Evolutionary conservation across 192 early-diverging fungal genomes (phyloP).

Genomic region (Podila minutissima): DNA sequence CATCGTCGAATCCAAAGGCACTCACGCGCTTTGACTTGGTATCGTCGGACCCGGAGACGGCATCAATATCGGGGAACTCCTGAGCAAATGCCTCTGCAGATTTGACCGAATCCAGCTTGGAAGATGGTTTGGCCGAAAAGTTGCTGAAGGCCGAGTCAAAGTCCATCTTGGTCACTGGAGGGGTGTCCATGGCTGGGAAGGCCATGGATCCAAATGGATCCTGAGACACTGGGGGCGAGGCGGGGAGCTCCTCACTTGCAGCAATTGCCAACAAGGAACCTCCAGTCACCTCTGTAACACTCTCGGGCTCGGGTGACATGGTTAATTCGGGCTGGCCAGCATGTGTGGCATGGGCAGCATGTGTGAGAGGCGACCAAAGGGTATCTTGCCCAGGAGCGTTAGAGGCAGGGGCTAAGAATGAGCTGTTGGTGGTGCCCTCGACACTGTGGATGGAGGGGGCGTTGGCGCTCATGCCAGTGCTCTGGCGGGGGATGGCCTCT

Average conservation of each 20-base stretch:
- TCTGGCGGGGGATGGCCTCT: slow-evolving; percentile 26
- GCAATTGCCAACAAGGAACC: slow-evolving; percentile 1
- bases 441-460: slow-evolving; percentile 6
- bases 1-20: slow-evolving; percentile 49
- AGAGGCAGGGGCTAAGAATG: slow-evolving; percentile 1
- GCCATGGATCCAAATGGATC: slow-evolving; percentile 41
- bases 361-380: slow-evolving; percentile 34
- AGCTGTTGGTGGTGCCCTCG: neutral
- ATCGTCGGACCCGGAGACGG: slow-evolving; percentile 8
- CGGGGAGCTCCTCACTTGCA: slow-evolving; percentile 13
- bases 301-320: slow-evolving; percentile 30
- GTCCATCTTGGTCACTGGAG: slow-evolving; percentile 43
- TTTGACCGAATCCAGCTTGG: slow-evolving; percentile 11
- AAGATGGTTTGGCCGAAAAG: slow-evolving; percentile 15
- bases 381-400: slow-evolving; percentile 10
- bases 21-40: slow-evolving; percentile 37
- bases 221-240: neutral
- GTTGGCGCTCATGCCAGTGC: slow-evolving; percentile 32
- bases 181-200: slow-evolving; percentile 42
- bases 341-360: slow-evolving; percentile 26
- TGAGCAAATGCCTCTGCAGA: slow-evolving; percentile 36
- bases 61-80: slow-evolving; percentile 44
- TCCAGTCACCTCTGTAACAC: neutral
- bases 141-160: slow-evolving; percentile 45
- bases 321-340: slow-evolving; percentile 12